phyloP scores from a whole-genome alignment of 1,284 basidiomycete genomes.

The Leccinum solheimii region DNA sequence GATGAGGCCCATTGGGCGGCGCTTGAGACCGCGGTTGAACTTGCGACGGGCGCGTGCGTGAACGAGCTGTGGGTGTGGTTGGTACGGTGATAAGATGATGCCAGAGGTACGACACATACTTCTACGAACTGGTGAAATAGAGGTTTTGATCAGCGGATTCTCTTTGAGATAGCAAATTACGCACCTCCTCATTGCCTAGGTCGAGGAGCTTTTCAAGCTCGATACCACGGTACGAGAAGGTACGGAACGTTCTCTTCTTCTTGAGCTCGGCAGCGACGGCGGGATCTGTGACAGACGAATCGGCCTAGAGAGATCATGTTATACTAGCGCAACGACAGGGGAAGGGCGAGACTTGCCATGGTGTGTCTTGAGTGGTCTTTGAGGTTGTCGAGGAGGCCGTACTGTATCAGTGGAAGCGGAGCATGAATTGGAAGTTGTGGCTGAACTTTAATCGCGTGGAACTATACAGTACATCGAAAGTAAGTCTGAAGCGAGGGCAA shows the following conservation, averaged over 20 bases:
- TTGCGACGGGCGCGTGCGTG: conserved; percentile 98
- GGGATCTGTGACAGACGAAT: conserved; percentile 81
- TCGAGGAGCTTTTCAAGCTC: conserved; percentile 98
- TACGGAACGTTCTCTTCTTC: conserved; percentile 98
- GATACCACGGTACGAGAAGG: conserved; percentile 97
- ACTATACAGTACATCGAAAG: conserved; percentile 55
- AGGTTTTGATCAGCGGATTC: not conserved
- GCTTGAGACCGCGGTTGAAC: conserved; percentile 99
- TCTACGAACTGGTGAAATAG: conserved; percentile 63
- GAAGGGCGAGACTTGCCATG: conserved; percentile 51
- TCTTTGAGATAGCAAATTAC: conserved; percentile 29
- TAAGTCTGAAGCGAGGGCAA: not conserved
- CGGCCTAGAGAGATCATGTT: conserved; percentile 55
- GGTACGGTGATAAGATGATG: conserved; percentile 10
- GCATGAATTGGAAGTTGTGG: conserved; percentile 45
- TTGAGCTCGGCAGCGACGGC: conserved; percentile 90
- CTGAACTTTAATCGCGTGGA: conserved; percentile 45
- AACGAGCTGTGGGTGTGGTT: conserved; percentile 68
- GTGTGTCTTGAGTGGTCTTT: conserved; percentile 40
- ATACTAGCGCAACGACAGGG: not conserved
- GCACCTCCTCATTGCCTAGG: conserved; percentile 90
- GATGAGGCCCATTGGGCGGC: conserved; percentile 97
- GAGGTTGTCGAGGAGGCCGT: conserved; percentile 28
- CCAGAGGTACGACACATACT: conserved; percentile 42
- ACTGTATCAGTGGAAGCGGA: conserved; percentile 35